These are phyloP conservation scores for Canavalia gladiata DNA, from an alignment of 306 rosid species.

Conservation along the genomic window DNA sequence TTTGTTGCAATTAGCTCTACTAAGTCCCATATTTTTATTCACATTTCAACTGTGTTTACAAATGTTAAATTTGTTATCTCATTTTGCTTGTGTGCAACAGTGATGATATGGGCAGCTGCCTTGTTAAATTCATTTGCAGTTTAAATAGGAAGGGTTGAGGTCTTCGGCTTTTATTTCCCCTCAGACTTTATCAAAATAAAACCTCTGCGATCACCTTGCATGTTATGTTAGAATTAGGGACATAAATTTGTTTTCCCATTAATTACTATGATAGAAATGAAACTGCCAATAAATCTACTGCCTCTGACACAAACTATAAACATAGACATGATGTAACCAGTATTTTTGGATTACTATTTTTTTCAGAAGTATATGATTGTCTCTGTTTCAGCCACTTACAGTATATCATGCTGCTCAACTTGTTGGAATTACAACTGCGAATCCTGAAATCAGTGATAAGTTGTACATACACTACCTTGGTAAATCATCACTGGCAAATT, in stretches of 20 bases:
- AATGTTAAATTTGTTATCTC: slow-evolving; percentile 25
- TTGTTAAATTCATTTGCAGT: slow-evolving; percentile 15
- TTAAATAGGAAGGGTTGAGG: neutral
- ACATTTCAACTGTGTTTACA: slow-evolving; percentile 21
- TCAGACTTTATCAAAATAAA: slow-evolving; percentile 33
- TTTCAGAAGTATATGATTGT: neutral
- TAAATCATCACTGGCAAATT: slow-evolving; percentile 50
- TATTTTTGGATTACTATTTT: slow-evolving; percentile 10
- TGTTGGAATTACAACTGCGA: slow-evolving; percentile 59
- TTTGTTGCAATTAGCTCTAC: slow-evolving; percentile 17
- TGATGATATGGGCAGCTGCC: slow-evolving; percentile 14
- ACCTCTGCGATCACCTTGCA: slow-evolving; percentile 2
- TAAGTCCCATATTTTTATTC: slow-evolving; percentile 20
- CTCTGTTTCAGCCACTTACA: slow-evolving; percentile 79
- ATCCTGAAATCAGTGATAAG: slow-evolving; percentile 58
- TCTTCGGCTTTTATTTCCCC: neutral
- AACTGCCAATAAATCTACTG: slow-evolving; percentile 2
- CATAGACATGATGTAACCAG: slow-evolving; percentile 3
- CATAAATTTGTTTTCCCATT: slow-evolving; percentile 10
- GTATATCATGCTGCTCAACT: slow-evolving; percentile 73
- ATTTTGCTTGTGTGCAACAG: slow-evolving; percentile 36
- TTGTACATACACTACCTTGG: slow-evolving; percentile 89
- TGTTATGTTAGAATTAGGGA: slow-evolving; percentile 29
- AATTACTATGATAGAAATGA: neutral
- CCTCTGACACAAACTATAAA: neutral